Evolutionary conservation across 805 yeast genomes (phyloP).

Genomic region (Danielia oregonensis): DNA sequence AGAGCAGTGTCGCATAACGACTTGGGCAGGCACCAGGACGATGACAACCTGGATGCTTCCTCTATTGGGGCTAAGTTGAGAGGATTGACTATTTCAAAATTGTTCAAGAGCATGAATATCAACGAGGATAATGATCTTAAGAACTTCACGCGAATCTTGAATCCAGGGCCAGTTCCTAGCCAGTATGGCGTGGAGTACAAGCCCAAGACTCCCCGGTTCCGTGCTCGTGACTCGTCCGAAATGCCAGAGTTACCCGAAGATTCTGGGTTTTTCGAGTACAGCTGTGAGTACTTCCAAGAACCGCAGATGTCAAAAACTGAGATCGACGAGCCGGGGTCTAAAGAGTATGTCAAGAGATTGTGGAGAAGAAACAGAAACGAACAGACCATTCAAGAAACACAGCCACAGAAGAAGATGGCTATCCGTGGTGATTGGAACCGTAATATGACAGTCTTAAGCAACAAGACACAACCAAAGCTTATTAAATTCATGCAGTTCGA

Average conservation of each 20-base stretch:
- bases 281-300: conserved; percentile 90
- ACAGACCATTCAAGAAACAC: conserved; percentile 79
- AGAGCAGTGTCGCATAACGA: conserved; percentile 5
- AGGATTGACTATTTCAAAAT: conserved; percentile 29
- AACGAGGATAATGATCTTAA: conserved; percentile 39
- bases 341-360: conserved; percentile 70
- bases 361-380: conserved; percentile 94
- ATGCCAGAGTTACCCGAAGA: conserved; percentile 49
- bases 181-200: conserved; percentile 42
- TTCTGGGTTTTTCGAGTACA: conserved; percentile 68
- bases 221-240: conserved; percentile 28
- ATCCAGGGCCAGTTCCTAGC: conserved; percentile 32
- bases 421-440: conserved; percentile 83
- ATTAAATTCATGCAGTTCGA: conserved; percentile 89
- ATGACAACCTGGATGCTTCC: conserved; percentile 23
- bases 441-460: conserved; percentile 54
- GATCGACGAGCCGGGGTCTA: conserved; percentile 87
- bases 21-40: conserved; percentile 5
- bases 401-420: conserved; percentile 81
- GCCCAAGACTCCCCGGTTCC: conserved; percentile 59
- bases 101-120: conserved; percentile 36
- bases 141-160: conserved; percentile 33
- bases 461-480: conserved; percentile 74
- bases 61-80: conserved; percentile 33
- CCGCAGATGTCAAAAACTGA: conserved; percentile 89